Percentiles rank a stretch among this genome's conserved stretches.
phyloP scores from a whole-genome alignment of 164 flowering plant species.

The Litsea cubeba region DNA sequence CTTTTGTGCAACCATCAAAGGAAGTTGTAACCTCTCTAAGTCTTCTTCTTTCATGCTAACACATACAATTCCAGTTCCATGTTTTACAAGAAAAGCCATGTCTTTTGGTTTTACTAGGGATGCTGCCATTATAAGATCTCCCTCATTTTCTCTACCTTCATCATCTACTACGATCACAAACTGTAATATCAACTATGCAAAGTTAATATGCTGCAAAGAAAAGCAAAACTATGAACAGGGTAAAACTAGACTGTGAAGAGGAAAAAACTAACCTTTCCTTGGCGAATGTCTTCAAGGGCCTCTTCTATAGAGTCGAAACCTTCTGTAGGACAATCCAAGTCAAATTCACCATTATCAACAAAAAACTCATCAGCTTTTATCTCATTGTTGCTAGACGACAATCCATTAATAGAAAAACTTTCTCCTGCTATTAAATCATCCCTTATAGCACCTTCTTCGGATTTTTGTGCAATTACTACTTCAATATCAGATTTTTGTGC shows the following conservation, averaged over 20 bases:
- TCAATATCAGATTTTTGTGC: background rate
- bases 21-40: slow-evolving; percentile 79
- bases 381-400: background rate
- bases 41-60: slow-evolving; percentile 90
- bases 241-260: no score
- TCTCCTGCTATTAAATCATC: background rate
- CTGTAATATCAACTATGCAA: slow-evolving; percentile 30
- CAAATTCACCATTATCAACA: slow-evolving; percentile 44
- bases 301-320: slow-evolving; percentile 88
- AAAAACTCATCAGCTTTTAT: slow-evolving; percentile 5
- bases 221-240: background rate
- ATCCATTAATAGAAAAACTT: background rate
- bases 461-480: no score
- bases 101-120: slow-evolving; percentile 77
- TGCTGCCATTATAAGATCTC: slow-evolving; percentile 95
- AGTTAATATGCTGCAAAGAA: background rate
- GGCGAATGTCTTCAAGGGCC: slow-evolving; percentile 87
- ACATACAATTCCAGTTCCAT: slow-evolving; percentile 97
- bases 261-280: slow-evolving; percentile 69
- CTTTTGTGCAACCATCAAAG: slow-evolving; percentile 70
- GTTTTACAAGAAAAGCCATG: slow-evolving; percentile 93
- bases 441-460: background rate
- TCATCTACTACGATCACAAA: slow-evolving; percentile 95
- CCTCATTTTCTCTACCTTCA: slow-evolving; percentile 94
- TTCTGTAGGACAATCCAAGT: slow-evolving; percentile 67